Base-by-base conservation (phyloP, 805 yeast species). In the Candida maris region DNA sequence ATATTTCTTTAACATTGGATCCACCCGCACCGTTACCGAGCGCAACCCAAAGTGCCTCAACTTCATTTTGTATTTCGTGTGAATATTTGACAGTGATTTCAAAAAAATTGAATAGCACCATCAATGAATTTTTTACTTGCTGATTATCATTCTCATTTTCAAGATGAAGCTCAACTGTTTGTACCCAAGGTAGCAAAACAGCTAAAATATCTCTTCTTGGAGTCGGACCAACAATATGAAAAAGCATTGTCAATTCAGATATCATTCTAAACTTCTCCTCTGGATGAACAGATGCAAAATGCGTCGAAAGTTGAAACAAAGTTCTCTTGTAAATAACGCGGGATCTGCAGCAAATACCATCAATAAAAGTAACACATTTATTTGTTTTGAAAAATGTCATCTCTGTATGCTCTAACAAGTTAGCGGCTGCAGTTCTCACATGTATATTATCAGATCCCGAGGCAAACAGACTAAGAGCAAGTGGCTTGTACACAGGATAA, bases 11-110 rank as follows among this genome's bases (percentile, higher is more conserved):
- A 15, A 81, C 80, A 50, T 91, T 88, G n/a, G 65, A 70, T 20
- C 75, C 71, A 19, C 75, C 71, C n/a, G 74, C 71, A 4, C 83
- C 85, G 33, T 74, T 77, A 1, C 94, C 96, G n/a, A 93, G 65
- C 0, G 97, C 91, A 4, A 85, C 87, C 99, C 99, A 93, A 16
- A 93, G 61, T 0, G 95, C 95, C 57, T 89, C 97, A 8, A 93
- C 86, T 49, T 88, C 97, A 49, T 82, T 83, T 29, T 86, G 85
- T 47, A 86, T 77, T 10, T 70, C 67, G 31, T 81, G 80, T 34
- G 89, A 77, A 48, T 81, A 85, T 40, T 77, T 77, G 24, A 87
- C 77, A 0, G 97, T 87, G 26, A 93, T 81, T 48, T 86, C 97
- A 56, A 89, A 77, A 37, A 91, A 62, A 45, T 89, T 88, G 43